Evolutionary conservation across 2,329 filamentous ascomycete species (phyloP), one percentile per base, ranked within the genome.

Genomic region (Pleoardoris graminearum): DNA sequence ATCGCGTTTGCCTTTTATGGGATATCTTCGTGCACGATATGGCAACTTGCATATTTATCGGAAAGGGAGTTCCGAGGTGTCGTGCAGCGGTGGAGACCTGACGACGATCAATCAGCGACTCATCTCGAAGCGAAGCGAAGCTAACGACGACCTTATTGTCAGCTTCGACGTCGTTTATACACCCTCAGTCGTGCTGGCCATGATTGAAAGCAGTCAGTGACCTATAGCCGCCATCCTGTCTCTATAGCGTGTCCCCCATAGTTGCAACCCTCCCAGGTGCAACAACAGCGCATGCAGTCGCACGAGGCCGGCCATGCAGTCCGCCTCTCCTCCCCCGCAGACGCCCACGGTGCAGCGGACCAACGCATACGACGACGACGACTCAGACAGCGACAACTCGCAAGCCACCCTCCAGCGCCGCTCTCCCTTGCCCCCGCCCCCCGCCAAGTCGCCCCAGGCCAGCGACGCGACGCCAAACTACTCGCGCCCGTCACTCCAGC

Each of bases 371-470:
- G 65, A 70, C 25, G 25, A 27, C 25, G 25, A 27, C 53, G 64
- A 67, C 39, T 70, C 67, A 44, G 70, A 72, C 50, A 74, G 70
- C 45, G 77, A 79, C 58, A 72, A 69, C 42, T 71, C 68, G 37
- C 73, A 75, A 47, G 65, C 65, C 38, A 74, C 72, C 37, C 68
- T 74, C 51, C 68, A 72, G 47, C 67, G 65, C 35, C 69, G 71
- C 55, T 75, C 76, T 52, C 75, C 74, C 52, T 70, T 73, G 62
- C 60, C 69, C 48, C 64, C 63, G 23, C 66, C 60, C 44, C 62
- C 53, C 50, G 39, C 59, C 48, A 60, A 55, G 45, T 63, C 54
- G 54, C 66, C 51, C 65, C 68, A 65, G 10, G 63, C 69, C 39
- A 62, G 60, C 8, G 65, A 59, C 23, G 59, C 60, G 32, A 51